phyloP scores from a whole-genome alignment of 2,329 filamentous ascomycete genomes.

The Podosphaera aphanis region DNA sequence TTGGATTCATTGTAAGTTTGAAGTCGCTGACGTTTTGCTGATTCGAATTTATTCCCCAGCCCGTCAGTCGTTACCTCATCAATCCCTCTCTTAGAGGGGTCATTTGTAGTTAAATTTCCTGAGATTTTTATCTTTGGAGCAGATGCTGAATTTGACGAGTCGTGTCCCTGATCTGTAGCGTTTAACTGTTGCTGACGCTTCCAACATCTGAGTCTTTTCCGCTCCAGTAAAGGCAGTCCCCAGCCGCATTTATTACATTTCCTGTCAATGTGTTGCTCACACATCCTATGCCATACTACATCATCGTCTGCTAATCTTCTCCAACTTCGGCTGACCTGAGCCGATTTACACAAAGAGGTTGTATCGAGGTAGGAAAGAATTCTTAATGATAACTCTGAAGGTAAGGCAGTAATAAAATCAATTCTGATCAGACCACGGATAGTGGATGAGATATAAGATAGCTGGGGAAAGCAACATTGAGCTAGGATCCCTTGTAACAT shows the following conservation, averaged over 20 bases:
- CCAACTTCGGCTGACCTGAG: constrained; percentile 81
- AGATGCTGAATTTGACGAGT: constrained; percentile 16
- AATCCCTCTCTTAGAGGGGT: constrained; percentile 11
- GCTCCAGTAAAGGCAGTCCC: constrained; percentile 73
- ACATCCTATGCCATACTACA: constrained; percentile 96
- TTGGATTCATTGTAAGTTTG: constrained; percentile 14
- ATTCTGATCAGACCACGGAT: constrained; percentile 92
- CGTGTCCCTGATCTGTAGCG: constrained; percentile 32
- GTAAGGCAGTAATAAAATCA: constrained; percentile 77
- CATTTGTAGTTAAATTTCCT: constrained; percentile 2
- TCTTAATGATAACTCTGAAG: constrained; percentile 76
- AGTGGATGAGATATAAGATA: constrained; percentile 75
- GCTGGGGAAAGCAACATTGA: constrained; percentile 91
- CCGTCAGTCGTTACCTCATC: constrained; percentile 5
- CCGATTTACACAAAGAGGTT: constrained; percentile 80
- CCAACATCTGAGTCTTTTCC: constrained; percentile 66
- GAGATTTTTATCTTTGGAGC: too few species aligned
- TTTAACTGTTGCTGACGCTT: constrained; percentile 51
- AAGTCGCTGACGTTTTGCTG: constrained; percentile 10
- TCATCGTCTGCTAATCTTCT: constrained; percentile 82
- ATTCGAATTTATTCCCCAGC: constrained; percentile 3
- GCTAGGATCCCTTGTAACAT: constrained; percentile 93
- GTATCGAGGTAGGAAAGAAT: constrained; percentile 86
- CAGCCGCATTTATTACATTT: constrained; percentile 92
- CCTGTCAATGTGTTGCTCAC: constrained; percentile 82